Base-by-base conservation (phyloP, 371 early-diverging fungal species). In the Entomophthora muscae region DNA sequence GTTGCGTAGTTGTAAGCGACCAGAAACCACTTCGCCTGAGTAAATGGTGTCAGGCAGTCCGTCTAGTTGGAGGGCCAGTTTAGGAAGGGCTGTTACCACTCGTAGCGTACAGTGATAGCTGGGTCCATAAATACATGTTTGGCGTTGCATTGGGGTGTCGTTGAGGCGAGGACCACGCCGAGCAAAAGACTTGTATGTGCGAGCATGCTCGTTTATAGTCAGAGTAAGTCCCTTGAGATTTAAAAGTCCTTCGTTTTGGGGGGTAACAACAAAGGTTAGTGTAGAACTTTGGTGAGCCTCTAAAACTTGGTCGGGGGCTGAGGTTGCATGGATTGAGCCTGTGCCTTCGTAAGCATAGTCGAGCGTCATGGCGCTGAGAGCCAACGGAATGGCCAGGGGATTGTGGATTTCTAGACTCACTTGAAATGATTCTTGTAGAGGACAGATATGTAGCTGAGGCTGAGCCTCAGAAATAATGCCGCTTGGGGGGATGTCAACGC, bases 61-160 rank as follows among this genome's bases (percentile, higher is more conserved):
- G 30, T 85, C 85, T 61, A 93, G 84, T 0, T 76, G 66, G 0
- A 91, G 78, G 60, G 89, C 86, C 30, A 93, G 70, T 26, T 89
- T 73, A 10, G 97, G 95, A 84, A 92, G 84, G 1, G 86, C 83
- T 0, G 85, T 79, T 0, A 86, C 83, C 2, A 93, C 88, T 5
- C 78, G 61, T n/a, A 94, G 73, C 52, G 79, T 81, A 22, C 92
- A 72, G 13, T 84, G 75, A 32, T 78, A 71, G 55, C 90, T 90
- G 1, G 76, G 75, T n/a, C 83, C 82, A 70, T 90, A 88, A 1
- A 73, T 65, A 23, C 69, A 66, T 0, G 71, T 72, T 65, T 72
- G 72, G 61, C 74, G 76, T 57, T 85, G 83, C 66, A 80, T 85
- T 61, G 74, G 79, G 27, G 89, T 85, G 26, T 77, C 78, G 66